Percentiles rank a stretch among this genome's conserved stretches.
phyloP scores from a whole-genome alignment of 177 flowering plant species.

The Telopea speciosissima region DNA sequence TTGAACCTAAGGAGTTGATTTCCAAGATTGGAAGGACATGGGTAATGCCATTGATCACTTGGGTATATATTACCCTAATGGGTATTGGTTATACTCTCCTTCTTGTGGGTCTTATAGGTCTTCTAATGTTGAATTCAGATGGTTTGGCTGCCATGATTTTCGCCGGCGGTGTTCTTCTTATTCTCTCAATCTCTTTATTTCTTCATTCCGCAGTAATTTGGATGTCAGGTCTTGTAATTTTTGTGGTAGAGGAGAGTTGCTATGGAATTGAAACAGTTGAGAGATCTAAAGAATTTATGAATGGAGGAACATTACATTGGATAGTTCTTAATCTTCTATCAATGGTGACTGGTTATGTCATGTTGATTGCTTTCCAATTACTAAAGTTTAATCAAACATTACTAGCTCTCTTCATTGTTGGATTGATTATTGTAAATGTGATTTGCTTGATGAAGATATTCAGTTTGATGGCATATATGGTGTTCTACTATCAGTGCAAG shows the following conservation, averaged over 20 bases:
- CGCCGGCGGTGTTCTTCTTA: too few species aligned
- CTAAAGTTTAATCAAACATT: too few species aligned
- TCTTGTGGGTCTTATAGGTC: too few species aligned
- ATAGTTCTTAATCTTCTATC: background rate
- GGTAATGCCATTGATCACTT: constrained; percentile 1
- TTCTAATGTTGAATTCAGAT: background rate
- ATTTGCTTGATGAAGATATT: background rate
- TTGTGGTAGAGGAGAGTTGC: background rate
- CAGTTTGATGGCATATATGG: background rate
- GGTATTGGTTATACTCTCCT: background rate
- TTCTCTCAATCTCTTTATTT: background rate
- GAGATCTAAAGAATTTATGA: background rate
- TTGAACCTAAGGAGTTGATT: background rate
- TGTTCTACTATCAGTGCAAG: constrained; percentile 2
- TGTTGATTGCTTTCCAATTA: too few species aligned
- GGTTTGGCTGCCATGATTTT: background rate
- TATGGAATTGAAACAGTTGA: background rate
- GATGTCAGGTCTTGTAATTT: background rate
- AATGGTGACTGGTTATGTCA: too few species aligned
- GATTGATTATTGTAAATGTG: background rate
- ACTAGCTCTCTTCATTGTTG: too few species aligned
- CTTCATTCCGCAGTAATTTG: background rate
- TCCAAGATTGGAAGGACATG: background rate
- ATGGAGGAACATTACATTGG: background rate
- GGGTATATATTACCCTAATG: background rate